Conservation (phyloP, 306 rosid genomes). For the Cicer judaicum region DNA sequence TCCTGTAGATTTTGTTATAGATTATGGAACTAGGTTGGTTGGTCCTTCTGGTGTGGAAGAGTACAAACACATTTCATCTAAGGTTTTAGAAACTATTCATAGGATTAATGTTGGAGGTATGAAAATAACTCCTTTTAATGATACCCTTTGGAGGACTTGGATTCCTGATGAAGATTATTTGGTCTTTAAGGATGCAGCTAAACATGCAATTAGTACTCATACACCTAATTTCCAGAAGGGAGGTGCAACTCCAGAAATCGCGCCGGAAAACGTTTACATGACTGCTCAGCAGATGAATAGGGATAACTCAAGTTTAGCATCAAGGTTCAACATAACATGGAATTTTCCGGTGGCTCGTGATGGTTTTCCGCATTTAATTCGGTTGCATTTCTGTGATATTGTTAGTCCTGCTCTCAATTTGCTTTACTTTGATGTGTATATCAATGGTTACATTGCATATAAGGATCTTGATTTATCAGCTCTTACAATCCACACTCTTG, state of each 20-base stretch:
- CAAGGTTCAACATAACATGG: conserved; percentile 85
- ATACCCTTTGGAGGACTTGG: conserved; percentile 96
- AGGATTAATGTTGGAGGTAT: conserved; percentile 94
- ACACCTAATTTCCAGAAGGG: conserved; percentile 74
- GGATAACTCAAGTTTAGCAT: conserved; percentile 53
- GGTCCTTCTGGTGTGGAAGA: conserved; percentile 56
- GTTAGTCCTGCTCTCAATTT: conserved; percentile 69
- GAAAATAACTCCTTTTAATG: conserved; percentile 84
- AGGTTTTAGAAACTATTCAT: conserved; percentile 76
- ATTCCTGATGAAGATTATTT: conserved; percentile 80
- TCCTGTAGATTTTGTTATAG: conserved; percentile 72
- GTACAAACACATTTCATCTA: conserved; percentile 65
- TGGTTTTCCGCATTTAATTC: conserved; percentile 60
- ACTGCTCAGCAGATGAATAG: conserved; percentile 88
- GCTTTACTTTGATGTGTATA: conserved; percentile 82
- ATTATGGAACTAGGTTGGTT: conserved; percentile 69
- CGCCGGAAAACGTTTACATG: conserved; percentile 88
- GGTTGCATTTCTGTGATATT: conserved; percentile 93
- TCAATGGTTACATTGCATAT: conserved; percentile 75
- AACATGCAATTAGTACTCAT: conserved; percentile 58
- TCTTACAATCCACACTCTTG: conserved; percentile 61
- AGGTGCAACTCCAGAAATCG: conserved; percentile 71
- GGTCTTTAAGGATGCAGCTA: conserved; percentile 70
- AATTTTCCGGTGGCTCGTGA: conserved; percentile 61
- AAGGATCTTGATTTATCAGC: conserved; percentile 82